These are phyloP conservation scores for Macroventuria anomochaeta DNA, from an alignment of 2,329 filamentous ascomycete genomes.

Conservation along the genomic window DNA sequence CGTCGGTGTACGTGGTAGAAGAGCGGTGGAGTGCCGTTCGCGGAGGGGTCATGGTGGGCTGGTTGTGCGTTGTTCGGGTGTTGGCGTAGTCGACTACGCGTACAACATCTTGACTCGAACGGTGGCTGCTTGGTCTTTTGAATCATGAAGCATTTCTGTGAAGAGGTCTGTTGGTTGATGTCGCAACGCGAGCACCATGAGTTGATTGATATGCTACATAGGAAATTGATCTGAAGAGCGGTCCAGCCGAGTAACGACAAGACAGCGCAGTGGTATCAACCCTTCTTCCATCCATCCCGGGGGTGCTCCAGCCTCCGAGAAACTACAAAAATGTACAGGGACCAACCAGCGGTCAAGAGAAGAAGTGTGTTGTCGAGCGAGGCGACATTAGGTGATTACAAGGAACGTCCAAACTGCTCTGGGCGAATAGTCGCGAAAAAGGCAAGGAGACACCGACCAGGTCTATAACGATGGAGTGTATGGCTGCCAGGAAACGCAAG, in stretches of 20 bases:
- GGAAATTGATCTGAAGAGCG: constrained; percentile 11
- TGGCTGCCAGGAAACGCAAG: constrained; percentile 18
- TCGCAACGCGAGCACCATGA: constrained; percentile 3
- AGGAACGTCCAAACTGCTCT: constrained; percentile 13
- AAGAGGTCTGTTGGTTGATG: background rate
- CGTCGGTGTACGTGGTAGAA: background rate
- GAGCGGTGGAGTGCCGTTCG: background rate
- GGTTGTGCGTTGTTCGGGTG: background rate
- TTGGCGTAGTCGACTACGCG: background rate
- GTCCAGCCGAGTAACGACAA: constrained; percentile 13
- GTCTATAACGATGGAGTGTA: constrained; percentile 11
- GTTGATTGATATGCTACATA: constrained; percentile 16
- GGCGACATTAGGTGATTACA: constrained; percentile 19
- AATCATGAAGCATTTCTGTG: no score
- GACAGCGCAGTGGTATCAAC: constrained; percentile 16
- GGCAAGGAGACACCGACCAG: constrained; percentile 3
- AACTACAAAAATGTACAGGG: constrained; percentile 14
- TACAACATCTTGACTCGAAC: background rate
- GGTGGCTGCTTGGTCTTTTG: background rate
- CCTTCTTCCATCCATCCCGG: background rate
- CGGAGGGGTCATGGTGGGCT: background rate
- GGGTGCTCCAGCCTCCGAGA: background rate
- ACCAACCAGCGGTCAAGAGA: constrained; percentile 11
- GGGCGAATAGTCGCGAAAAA: constrained; percentile 12
- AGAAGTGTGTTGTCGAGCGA: constrained; percentile 8